These are phyloP conservation scores for Dissophora globulifera DNA, from an alignment of 192 early-diverging fungal genomes.

Conservation along the genomic window DNA sequence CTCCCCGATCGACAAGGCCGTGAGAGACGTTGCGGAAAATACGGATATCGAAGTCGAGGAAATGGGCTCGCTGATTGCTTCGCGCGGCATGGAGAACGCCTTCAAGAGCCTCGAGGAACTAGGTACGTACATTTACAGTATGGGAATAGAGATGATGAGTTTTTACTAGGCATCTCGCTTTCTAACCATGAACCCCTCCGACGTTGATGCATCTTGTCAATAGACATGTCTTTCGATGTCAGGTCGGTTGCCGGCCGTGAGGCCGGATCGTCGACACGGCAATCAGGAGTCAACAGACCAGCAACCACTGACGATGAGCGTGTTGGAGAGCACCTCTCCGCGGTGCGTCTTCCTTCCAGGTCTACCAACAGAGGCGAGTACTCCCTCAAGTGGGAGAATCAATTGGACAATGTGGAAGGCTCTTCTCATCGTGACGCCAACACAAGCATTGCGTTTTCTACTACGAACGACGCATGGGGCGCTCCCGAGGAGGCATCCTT, in stretches of 20 bases:
- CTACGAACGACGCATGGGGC: conserved; percentile 9
- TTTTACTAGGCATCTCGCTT: neutral
- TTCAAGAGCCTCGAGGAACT: conserved; percentile 35
- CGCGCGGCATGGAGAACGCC: conserved; percentile 31
- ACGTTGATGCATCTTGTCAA: too few species aligned
- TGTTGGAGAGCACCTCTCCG: conserved; percentile 9
- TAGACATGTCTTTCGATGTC: conserved; percentile 31
- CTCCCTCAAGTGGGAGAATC: conserved; percentile 49
- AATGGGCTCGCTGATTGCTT: conserved; percentile 27
- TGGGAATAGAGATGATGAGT: too few species aligned
- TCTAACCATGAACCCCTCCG: neutral
- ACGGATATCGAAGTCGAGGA: conserved; percentile 23
- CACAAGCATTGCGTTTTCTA: conserved; percentile 10
- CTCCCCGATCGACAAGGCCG: neutral
- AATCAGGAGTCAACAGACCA: neutral
- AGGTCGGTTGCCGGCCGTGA: too few species aligned
- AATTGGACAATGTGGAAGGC: conserved; percentile 31
- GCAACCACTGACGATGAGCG: conserved; percentile 20
- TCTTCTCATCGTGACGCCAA: conserved; percentile 11
- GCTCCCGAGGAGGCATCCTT: conserved; percentile 38
- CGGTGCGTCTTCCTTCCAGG: conserved; percentile 26
- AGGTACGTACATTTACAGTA: neutral
- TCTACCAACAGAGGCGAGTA: conserved; percentile 28
- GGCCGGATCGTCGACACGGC: too few species aligned
- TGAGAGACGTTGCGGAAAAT: neutral